Percentiles rank a stretch among this genome's conserved stretches.
phyloP scores from a whole-genome alignment of 306 rosid genomes.

The Amphicarpaea edgeworthii region DNA sequence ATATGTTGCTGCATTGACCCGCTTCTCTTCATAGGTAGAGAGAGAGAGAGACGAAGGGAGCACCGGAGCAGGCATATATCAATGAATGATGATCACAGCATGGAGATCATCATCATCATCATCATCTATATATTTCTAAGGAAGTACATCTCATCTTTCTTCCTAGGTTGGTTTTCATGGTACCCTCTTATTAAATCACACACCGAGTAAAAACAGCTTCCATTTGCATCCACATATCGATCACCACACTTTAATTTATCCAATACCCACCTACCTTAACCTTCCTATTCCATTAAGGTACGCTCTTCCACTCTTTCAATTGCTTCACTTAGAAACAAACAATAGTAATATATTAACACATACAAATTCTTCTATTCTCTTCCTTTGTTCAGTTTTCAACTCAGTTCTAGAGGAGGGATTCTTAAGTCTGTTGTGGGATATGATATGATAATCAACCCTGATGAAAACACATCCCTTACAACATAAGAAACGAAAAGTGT shows the following conservation, averaged over 20 bases:
- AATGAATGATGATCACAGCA: slow-evolving; percentile 56
- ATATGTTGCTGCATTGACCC: slow-evolving; percentile 76
- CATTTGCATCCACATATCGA: background rate
- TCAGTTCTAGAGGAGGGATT: background rate
- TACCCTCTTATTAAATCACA: slow-evolving; percentile 49
- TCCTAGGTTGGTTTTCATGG: slow-evolving; percentile 65
- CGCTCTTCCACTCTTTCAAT: slow-evolving; percentile 20
- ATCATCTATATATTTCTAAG: slow-evolving; percentile 69
- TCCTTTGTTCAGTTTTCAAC: background rate
- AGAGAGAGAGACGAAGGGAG: slow-evolving; percentile 42
- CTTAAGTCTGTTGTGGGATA: slow-evolving; percentile 32
- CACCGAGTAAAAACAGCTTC: slow-evolving; percentile 20
- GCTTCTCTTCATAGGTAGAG: slow-evolving; percentile 14
- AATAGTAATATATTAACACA: slow-evolving; percentile 4
- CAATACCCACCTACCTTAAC: background rate
- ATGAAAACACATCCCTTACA: slow-evolving; percentile 11
- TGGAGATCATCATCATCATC: slow-evolving; percentile 74
- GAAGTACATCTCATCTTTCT: slow-evolving; percentile 61
- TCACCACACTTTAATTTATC: slow-evolving; percentile 13
- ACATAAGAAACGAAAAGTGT: background rate
- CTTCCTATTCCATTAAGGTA: slow-evolving; percentile 36
- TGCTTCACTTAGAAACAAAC: slow-evolving; percentile 4
- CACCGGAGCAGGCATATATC: slow-evolving; percentile 38
- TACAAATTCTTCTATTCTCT: background rate
- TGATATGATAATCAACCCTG: background rate